Percentiles rank a stretch among this genome's conserved stretches.
These are phyloP conservation scores for Suillus plorans DNA, from an alignment of 768 basidiomycete species.

Conservation along the genomic window DNA sequence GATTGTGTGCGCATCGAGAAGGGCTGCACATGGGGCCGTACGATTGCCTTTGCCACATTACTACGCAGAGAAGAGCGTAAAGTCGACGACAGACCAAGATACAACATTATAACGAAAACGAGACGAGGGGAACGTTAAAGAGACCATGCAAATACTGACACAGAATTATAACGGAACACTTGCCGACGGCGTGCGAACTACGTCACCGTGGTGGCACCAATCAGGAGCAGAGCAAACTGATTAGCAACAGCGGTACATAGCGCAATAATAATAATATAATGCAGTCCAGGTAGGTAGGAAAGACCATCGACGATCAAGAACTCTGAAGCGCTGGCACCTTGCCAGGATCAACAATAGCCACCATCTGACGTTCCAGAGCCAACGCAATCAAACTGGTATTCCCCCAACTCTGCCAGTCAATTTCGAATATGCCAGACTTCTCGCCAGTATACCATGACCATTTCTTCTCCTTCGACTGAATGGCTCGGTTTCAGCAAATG, in stretches of 20 bases:
- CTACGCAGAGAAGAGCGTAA: constrained; percentile 21
- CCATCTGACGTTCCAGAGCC: constrained; percentile 64
- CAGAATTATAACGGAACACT: not conserved
- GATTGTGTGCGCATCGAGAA: constrained; percentile 23
- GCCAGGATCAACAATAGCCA: constrained; percentile 65
- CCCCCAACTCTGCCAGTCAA: constrained; percentile 66
- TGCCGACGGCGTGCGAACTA: constrained; percentile 1
- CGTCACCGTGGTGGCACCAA: not conserved
- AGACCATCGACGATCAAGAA: not conserved
- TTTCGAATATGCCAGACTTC: constrained; percentile 70
- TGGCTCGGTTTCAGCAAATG: constrained; percentile 18
- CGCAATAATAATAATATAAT: constrained; percentile 8
- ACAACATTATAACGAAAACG: constrained; percentile 18
- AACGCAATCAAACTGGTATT: constrained; percentile 62
- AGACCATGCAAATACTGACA: not conserved
- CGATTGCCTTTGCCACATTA: constrained; percentile 20
- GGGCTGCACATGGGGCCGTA: constrained; percentile 17
- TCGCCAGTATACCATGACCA: constrained; percentile 70
- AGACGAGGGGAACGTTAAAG: not conserved
- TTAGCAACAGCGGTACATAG: constrained; percentile 4
- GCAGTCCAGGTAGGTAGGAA: not conserved
- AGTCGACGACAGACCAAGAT: constrained; percentile 9
- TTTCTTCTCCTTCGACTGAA: constrained; percentile 42
- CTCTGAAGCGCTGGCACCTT: constrained; percentile 38
- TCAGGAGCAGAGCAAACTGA: not conserved